Evolutionary conservation across 306 rosid species (phyloP).

Genomic region (Cucurbita maxima): DNA sequence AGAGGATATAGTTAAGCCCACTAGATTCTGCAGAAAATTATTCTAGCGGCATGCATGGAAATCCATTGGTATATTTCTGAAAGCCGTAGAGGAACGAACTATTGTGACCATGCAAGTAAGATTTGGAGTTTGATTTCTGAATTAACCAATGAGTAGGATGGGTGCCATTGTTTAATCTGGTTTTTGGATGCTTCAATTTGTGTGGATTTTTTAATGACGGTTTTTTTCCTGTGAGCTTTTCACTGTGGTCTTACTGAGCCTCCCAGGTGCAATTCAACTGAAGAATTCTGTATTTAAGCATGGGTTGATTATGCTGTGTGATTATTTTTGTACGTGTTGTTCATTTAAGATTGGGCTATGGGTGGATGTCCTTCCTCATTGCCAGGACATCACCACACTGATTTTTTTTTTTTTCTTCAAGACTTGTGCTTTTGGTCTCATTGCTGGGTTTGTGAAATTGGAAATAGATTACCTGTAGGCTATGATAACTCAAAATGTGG

Average conservation of each 20-base stretch:
- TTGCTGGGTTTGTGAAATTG: conserved; percentile 4
- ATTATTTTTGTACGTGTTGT: conserved; percentile 6
- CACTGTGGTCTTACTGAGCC: conserved; percentile 7
- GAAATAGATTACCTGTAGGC: background rate
- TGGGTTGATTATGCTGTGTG: conserved; percentile 5
- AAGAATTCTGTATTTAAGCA: background rate
- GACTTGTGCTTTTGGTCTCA: conserved; percentile 4
- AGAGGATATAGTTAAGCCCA: background rate
- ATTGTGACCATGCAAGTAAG: background rate
- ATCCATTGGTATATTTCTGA: background rate
- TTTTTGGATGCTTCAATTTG: background rate
- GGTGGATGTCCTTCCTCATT: conserved; percentile 13
- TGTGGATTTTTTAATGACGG: conserved; percentile 2
- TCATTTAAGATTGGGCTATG: conserved; percentile 15
- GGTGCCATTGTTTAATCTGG: background rate
- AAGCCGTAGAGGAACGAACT: background rate
- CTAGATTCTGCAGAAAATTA: background rate
- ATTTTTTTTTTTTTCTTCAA: conserved; percentile 7
- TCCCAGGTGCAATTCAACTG: conserved; percentile 14
- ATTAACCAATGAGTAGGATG: background rate
- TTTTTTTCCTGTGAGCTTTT: conserved; percentile 2
- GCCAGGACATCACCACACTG: background rate
- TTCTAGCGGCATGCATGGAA: background rate
- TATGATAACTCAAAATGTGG: conserved; percentile 10
- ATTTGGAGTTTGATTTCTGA: background rate